These are phyloP conservation scores for Russula olivacea DNA, from an alignment of 768 basidiomycete genomes.

Conservation along the genomic window DNA sequence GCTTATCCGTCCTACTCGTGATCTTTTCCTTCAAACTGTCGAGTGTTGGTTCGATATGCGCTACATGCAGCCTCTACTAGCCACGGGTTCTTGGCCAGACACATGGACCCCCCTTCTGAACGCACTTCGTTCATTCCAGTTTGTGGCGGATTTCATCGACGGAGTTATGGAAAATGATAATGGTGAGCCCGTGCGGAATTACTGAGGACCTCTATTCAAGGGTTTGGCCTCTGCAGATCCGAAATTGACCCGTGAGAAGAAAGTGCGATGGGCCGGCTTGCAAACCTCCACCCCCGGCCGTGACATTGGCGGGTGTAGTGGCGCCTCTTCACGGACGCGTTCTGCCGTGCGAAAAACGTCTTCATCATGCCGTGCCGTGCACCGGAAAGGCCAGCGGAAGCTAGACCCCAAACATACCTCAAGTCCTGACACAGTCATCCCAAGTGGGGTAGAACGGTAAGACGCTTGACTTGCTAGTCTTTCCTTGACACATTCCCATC, in stretches of 20 bases:
- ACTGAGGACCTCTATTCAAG: neutral
- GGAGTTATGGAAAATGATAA: neutral
- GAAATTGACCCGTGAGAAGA: no score
- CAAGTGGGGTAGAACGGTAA: neutral
- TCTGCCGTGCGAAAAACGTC: neutral
- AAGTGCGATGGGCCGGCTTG: no score
- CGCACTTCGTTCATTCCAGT: slow-evolving; percentile 11
- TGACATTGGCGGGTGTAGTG: neutral
- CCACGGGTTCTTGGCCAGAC: slow-evolving; percentile 15
- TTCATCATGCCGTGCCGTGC: neutral
- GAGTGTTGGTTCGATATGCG: slow-evolving; percentile 20
- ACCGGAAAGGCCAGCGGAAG: neutral
- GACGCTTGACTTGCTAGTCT: neutral
- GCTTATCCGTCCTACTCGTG: slow-evolving; percentile 7
- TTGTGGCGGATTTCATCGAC: slow-evolving; percentile 10
- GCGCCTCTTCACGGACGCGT: neutral
- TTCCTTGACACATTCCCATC: neutral
- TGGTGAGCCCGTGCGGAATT: neutral
- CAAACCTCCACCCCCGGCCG: neutral
- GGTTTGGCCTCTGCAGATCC: neutral
- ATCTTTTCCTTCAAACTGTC: neutral
- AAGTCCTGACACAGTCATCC: neutral
- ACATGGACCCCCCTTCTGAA: slow-evolving; percentile 13
- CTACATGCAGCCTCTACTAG: slow-evolving; percentile 10
- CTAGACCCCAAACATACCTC: neutral